Percentiles rank a stretch among this genome's conserved stretches.
These are phyloP conservation scores for Vitis rotundifolia DNA, from an alignment of 164 flowering plant genomes.

Conservation along the genomic window DNA sequence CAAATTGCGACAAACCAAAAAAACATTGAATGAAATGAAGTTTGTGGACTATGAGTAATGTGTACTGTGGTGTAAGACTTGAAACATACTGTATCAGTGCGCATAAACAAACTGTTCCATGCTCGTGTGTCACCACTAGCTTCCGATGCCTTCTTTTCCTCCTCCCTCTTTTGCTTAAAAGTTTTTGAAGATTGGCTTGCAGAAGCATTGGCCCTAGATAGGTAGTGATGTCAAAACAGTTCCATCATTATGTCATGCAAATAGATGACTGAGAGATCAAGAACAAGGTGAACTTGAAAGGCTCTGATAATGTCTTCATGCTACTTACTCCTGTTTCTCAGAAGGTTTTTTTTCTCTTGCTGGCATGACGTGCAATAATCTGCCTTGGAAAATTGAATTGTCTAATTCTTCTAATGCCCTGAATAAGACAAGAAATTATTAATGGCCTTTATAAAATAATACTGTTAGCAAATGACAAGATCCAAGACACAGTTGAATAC, in stretches of 20 bases:
- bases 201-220: conserved; percentile 32
- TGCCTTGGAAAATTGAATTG: conserved; percentile 86
- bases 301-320: not conserved
- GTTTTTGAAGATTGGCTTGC: conserved; percentile 41
- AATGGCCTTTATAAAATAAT: not conserved
- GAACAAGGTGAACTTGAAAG: not conserved
- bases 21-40: too few species aligned
- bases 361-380: conserved; percentile 84
- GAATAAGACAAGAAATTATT: conserved; percentile 18
- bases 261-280: not conserved
- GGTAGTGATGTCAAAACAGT: conserved; percentile 5
- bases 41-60: not conserved
- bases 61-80: not conserved
- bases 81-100: conserved; percentile 76
- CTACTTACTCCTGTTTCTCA: conserved; percentile 59
- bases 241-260: not conserved
- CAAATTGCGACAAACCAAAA: too few species aligned
- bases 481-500: not conserved
- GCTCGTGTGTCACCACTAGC: conserved; percentile 85
- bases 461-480: not conserved
- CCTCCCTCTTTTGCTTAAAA: conserved; percentile 72
- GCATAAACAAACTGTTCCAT: conserved; percentile 93
- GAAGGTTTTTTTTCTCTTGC: conserved; percentile 52
- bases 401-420: conserved; percentile 91
- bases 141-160: conserved; percentile 81